phyloP scores from a whole-genome alignment of 768 basidiomycete species.

The Astraeus odoratus region DNA sequence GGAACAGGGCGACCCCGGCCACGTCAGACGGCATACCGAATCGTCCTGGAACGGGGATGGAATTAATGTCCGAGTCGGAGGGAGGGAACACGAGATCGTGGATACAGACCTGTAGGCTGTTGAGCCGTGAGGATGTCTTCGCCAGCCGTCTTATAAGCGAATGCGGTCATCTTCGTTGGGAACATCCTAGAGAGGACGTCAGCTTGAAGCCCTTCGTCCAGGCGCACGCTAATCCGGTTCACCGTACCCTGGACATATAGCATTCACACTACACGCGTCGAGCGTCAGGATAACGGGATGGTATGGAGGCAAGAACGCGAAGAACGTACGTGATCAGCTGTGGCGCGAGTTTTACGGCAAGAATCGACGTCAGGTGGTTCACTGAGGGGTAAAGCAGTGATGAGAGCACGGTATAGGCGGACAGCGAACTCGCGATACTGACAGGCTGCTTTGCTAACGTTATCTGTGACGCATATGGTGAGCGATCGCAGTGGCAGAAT shows the following conservation, averaged over 20 bases:
- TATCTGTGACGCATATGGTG: no score
- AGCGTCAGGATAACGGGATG: background rate
- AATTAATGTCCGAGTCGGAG: background rate
- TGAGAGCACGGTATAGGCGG: background rate
- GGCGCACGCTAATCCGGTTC: background rate
- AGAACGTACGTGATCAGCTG: slow-evolving; percentile 59
- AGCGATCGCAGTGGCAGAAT: slow-evolving; percentile 1
- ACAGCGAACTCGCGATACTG: slow-evolving; percentile 5
- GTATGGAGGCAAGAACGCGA: background rate
- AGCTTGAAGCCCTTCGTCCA: no score
- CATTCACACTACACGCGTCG: slow-evolving; percentile 57
- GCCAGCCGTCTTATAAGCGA: slow-evolving; percentile 49
- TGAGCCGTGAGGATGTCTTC: slow-evolving; percentile 41
- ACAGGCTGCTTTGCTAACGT: slow-evolving; percentile 80
- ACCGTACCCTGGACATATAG: slow-evolving; percentile 71
- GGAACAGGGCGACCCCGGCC: slow-evolving; percentile 64
- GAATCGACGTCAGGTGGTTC: slow-evolving; percentile 70
- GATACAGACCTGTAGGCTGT: slow-evolving; percentile 72
- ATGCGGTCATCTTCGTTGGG: slow-evolving; percentile 83
- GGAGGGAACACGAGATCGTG: slow-evolving; percentile 6
- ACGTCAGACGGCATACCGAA: slow-evolving; percentile 59
- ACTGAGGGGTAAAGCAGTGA: slow-evolving; percentile 29
- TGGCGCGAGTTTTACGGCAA: slow-evolving; percentile 59
- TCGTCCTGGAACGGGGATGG: slow-evolving; percentile 40
- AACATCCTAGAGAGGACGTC: slow-evolving; percentile 43